Percentiles rank a stretch among this genome's conserved stretches.
phyloP scores from a whole-genome alignment of 495 filamentous ascomycete genomes.

The Hyphodiscus hymeniophilus region DNA sequence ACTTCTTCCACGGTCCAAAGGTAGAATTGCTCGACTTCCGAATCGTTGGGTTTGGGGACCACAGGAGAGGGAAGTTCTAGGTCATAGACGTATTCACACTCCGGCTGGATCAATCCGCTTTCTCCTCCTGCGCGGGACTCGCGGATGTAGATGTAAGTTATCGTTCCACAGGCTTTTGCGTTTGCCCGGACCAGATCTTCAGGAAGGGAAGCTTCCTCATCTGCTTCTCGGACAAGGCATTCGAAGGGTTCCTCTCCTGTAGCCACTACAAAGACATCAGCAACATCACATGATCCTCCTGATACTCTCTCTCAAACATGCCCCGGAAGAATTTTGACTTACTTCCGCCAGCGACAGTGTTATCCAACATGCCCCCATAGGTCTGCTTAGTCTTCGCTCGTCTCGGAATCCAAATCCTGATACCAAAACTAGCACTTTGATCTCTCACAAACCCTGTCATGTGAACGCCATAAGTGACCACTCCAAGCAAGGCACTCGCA shows the following conservation, averaged over 20 bases:
- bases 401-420: conserved; percentile 80
- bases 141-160: conserved; percentile 81
- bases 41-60: conserved; percentile 65
- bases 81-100: conserved; percentile 89
- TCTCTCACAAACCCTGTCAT: conserved; percentile 62
- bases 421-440: conserved; percentile 30
- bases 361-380: conserved; percentile 67
- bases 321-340: too few relatives aligned
- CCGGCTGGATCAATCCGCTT: conserved; percentile 78
- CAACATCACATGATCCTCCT: too few relatives aligned
- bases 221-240: conserved; percentile 74
- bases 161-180: conserved; percentile 52
- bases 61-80: conserved; percentile 64
- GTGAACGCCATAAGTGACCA: conserved; percentile 85
- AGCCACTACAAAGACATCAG: conserved; percentile 44
- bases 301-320: too few relatives aligned
- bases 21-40: conserved; percentile 82
- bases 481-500: conserved; percentile 73
- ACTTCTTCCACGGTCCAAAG: conserved; percentile 69
- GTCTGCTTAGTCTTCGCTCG: conserved; percentile 71
- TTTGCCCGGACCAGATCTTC: conserved; percentile 54
- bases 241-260: conserved; percentile 69
- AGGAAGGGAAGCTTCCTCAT: conserved; percentile 83
- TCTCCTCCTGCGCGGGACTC: conserved; percentile 76
- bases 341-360: conserved; percentile 82